Base-by-base conservation (phyloP, 495 filamentous ascomycete species). In the Aspergillus sclerotiicarbonarius region DNA sequence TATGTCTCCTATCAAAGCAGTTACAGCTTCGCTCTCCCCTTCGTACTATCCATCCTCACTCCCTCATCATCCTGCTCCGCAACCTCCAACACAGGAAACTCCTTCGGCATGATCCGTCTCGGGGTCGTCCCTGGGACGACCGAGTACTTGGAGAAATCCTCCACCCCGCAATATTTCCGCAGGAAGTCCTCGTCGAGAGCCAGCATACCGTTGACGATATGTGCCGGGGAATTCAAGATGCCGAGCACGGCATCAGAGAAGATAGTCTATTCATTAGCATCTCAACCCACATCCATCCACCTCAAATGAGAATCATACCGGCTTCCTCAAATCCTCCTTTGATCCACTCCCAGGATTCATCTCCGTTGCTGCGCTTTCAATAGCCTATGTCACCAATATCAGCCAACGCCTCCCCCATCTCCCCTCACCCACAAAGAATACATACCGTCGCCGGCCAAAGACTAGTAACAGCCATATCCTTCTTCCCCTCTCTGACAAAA, bases 61-160 rank as follows among this genome's bases (percentile, higher is more conserved):
- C 91, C 91, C 67, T 95, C 89, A 61, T 95, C 91, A 58, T 86
- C 86, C 69, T 96, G 90, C 76, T 95, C 91, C 19, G 75, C 81
- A 15, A 95, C 90, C 33, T 78, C 81, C 53, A 95, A 61, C 47
- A 87, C 80, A 1, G 91, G 91, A 60, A 95, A 78, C 56, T 79
- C 65, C 0, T 67, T 76, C 0, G 91, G 91, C 91, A 95, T 93
- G 48, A 95, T 94, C 41, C 91, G 74, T 21, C 90, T 71, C 0
- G 91, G 90, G 0, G 41, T 68, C 0, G 82, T 63, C 0, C 90
- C 91, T 0, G 80, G 75, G 0, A 94, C 77, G 0, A 93, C 71
- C 4, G 81, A 79, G 67, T 95, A 96, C 58, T 83, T 81, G 0
- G 82, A 82, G 67, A 96, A 94, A 69, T 96, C 88, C 0, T 75